Conservation (phyloP, 176 grass and related monocot genomes). For the Rhynchospora breviuscula region DNA sequence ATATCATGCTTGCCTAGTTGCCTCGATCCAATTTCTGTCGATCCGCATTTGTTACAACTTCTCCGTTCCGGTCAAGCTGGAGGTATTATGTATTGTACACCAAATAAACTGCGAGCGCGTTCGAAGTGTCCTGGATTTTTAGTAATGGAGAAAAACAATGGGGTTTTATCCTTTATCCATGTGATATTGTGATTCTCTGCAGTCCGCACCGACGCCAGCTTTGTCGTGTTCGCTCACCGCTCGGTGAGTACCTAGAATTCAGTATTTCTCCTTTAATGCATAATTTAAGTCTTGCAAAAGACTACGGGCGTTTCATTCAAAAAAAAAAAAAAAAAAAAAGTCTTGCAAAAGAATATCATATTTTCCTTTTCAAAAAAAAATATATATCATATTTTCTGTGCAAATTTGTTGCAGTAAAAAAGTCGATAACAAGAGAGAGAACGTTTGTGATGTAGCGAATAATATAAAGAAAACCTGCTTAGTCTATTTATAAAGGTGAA, state of each 20-base stretch:
- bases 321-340: too few relatives aligned
- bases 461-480: too few relatives aligned
- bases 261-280: not conserved
- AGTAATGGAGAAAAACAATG: not conserved
- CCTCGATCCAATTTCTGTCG: too few relatives aligned
- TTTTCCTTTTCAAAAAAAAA: too few relatives aligned
- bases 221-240: slow-evolving; percentile 2
- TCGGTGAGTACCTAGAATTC: not conserved
- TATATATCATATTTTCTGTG: not conserved
- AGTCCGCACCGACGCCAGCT: slow-evolving; percentile 33
- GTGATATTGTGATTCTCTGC: slow-evolving; percentile 7
- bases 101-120: not conserved
- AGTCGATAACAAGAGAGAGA: too few relatives aligned
- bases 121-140: too few relatives aligned
- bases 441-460: too few relatives aligned
- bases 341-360: too few relatives aligned
- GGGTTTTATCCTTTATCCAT: not conserved
- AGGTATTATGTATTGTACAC: not conserved
- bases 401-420: too few relatives aligned
- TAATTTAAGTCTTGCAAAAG: not conserved
- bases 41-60: not conserved
- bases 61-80: not conserved
- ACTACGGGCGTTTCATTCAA: too few relatives aligned
- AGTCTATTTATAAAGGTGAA: too few relatives aligned
- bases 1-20: too few relatives aligned